Evolutionary conservation across 176 grass and related monocot genomes (phyloP), one percentile per base, ranked within the genome.

Genomic region (Oryza meyeriana): DNA sequence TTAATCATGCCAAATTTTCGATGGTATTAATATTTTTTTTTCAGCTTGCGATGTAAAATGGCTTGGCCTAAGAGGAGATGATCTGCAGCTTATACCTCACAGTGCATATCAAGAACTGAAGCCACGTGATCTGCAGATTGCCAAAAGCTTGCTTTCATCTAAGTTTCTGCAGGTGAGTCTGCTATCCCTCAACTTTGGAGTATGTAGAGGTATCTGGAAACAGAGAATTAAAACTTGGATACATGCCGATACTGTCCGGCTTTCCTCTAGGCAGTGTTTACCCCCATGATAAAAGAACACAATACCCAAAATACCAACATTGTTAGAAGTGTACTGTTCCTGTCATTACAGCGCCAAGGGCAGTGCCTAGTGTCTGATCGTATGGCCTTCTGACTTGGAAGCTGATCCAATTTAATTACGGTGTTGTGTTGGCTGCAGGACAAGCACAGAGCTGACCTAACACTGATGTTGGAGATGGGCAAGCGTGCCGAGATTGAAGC

Each of bases 41-140:
- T 69, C 88, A 98, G 92, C 95, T 86, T 98, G 95, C 79, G 93
- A 98, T 44, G 88, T 98, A 66, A 98, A 93, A 93, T 98, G 95
- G 95, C 81, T 95, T 62, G 95, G 95, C 69, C 47, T 98, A 45
- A 84, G 95, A 86, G 86, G 75, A 65, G 88, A 85, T 62, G 95
- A 95, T 89, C 87, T 95, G 79, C 86, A 91, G 42, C 86, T 98
- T 86, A 80, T 98, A 55, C 90, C 86, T 57, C 70, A 95, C 83
- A 65, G 75, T 42, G 79, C 90, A 27, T 91, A 93, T 40, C 67
- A 89, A 24, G 90, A 88, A 38, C 62, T 98, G 63, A 98, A 91
- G 81, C 81, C 90, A 72, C 88, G 85, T 79, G 92, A 98, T 72
- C 64, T 79, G 41, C 91, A 91, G 85, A 91, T 89, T 66, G 88